Evolutionary conservation across 139 green algal genomes (phyloP).

Genomic region (Micractinium conductrix): DNA sequence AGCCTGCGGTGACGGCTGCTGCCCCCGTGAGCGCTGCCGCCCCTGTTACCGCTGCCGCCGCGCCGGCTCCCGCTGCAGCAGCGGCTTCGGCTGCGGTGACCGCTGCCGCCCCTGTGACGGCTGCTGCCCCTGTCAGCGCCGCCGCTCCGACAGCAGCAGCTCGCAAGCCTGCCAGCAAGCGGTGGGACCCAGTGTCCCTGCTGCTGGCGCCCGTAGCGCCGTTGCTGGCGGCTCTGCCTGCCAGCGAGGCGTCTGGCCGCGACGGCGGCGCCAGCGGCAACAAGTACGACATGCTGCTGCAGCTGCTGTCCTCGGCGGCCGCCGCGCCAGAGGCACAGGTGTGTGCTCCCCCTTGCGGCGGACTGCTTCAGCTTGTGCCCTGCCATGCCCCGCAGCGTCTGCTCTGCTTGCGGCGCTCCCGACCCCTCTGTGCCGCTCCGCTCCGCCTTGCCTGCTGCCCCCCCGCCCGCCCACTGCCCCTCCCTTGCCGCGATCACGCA

Average conservation of each 20-base stretch:
- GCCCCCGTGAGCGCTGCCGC: no score
- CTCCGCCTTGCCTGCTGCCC: not conserved
- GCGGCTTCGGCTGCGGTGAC: not conserved
- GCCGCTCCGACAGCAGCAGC: not conserved
- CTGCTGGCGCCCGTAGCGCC: slow-evolving; percentile 33
- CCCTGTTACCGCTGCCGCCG: no score
- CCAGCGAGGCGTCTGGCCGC: no score
- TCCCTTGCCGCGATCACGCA: not conserved
- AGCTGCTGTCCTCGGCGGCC: not conserved
- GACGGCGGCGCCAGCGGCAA: not conserved
- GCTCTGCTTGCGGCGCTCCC: not conserved
- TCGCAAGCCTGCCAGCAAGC: not conserved
- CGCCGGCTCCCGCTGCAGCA: no score
- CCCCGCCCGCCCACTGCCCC: not conserved
- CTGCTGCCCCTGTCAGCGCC: no score
- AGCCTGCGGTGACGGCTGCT: no score
- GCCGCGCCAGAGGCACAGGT: slow-evolving; percentile 5
- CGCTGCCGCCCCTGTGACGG: not conserved
- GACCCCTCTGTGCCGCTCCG: no score
- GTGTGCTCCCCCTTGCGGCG: no score
- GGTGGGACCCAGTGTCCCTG: not conserved
- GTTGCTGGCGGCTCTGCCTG: slow-evolving; percentile 7
- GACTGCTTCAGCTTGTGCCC: not conserved
- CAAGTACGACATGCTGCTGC: slow-evolving; percentile 40
- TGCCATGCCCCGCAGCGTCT: not conserved